Percentiles rank a stretch among this genome's conserved stretches.
phyloP scores from a whole-genome alignment of 441 rosid species.

The Theobroma grandiflorum region DNA sequence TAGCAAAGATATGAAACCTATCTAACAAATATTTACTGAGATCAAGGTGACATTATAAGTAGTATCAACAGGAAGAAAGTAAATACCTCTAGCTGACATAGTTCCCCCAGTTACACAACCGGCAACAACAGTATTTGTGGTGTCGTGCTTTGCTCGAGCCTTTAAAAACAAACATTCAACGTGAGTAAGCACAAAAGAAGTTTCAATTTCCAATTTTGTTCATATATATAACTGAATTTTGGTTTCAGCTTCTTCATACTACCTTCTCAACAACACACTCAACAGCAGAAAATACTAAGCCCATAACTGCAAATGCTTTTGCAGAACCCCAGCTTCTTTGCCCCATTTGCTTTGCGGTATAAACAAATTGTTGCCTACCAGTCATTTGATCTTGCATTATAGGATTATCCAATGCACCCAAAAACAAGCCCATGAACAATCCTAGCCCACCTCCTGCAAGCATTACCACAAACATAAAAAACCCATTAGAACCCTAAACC shows the following conservation, averaged over 20 bases:
- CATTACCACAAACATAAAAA: slow-evolving; percentile 13
- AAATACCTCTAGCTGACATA: slow-evolving; percentile 76
- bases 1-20: neutral
- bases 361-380: slow-evolving; percentile 75
- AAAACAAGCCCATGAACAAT: slow-evolving; percentile 81
- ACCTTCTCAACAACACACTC: slow-evolving; percentile 96
- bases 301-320: slow-evolving; percentile 93
- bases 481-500: slow-evolving; percentile 11
- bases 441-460: slow-evolving; percentile 93
- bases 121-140: slow-evolving; percentile 77
- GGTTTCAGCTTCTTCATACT: slow-evolving; percentile 11
- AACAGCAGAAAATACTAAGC: slow-evolving; percentile 85
- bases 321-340: slow-evolving; percentile 85
- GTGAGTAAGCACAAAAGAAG: slow-evolving; percentile 6
- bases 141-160: slow-evolving; percentile 96
- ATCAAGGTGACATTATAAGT: neutral
- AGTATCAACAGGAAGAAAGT: slow-evolving; percentile 14
- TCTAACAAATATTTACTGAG: neutral
- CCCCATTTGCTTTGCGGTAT: slow-evolving; percentile 85
- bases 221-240: neutral
- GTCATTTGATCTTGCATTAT: slow-evolving; percentile 79
- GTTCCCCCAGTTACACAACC: slow-evolving; percentile 95
- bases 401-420: slow-evolving; percentile 89
- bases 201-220: neutral
- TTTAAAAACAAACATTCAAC: slow-evolving; percentile 33